Percentiles rank a stretch among this genome's conserved stretches.
Evolutionary conservation across 495 filamentous ascomycete genomes (phyloP).

Genomic region (Aspergillus taichungensis): DNA sequence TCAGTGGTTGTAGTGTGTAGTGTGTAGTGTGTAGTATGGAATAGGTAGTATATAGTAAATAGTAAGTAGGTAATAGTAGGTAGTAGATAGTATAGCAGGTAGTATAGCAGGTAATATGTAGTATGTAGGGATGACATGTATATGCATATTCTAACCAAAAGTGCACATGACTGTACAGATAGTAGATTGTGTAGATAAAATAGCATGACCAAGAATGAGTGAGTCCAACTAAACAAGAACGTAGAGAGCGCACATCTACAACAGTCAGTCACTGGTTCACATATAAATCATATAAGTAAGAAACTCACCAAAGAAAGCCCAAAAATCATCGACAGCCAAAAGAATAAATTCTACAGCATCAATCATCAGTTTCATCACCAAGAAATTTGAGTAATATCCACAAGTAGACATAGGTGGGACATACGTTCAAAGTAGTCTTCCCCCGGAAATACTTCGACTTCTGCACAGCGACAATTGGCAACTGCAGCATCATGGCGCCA

Average conservation of each 20-base stretch:
- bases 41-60: no score
- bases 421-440: slow-evolving; percentile 64
- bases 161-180: no score
- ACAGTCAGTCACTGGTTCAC: background rate
- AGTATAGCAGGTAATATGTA: background rate
- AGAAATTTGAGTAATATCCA: no score
- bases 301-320: slow-evolving; percentile 72
- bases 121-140: no score
- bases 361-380: background rate
- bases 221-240: slow-evolving; percentile 4
- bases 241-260: slow-evolving; percentile 6
- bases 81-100: no score
- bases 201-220: background rate
- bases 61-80: no score
- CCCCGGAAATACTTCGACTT: slow-evolving; percentile 65
- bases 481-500: slow-evolving; percentile 87
- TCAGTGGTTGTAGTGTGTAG: no score
- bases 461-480: slow-evolving; percentile 89
- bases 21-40: no score
- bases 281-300: background rate
- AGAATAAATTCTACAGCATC: slow-evolving; percentile 60
- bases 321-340: slow-evolving; percentile 93
- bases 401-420: no score
- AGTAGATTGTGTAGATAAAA: background rate
- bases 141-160: no score